Evolutionary conservation across 106 monocot species (phyloP), one percentile per base, ranked within the genome.

Genomic region (Alisma plantagoaquatica): DNA sequence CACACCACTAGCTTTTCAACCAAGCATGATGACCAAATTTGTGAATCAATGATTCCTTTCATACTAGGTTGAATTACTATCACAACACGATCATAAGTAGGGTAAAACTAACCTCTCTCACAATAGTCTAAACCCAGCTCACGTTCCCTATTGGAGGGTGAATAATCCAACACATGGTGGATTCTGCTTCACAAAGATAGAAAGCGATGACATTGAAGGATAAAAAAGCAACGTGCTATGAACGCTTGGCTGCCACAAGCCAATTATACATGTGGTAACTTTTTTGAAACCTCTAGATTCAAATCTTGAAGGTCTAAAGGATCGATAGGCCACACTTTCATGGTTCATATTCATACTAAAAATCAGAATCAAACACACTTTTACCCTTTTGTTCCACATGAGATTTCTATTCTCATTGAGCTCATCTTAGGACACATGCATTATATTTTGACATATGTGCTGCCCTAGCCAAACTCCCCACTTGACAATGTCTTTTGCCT

Each of bases 201-300:
- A 17, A 55, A 55, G 54, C 6, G 26, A 15, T 27, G 35, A 57
- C 57, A 57, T 57, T 23, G 35, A 57, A 57, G 31, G 57, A 57
- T 57, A 18, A 57, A 57, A 57, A 49, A 49, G 49, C 49, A 49
- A 49, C 23, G 49, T 49, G 49, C 49, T 49, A 49, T 49, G 49
- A 49, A 77, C 73, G 59, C 68, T 82, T 82, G 73, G 82, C 77
- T 77, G 78, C 83, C 83, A 83, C 77, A 83, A 77, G 74, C 78
- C 78, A 78, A 70, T 75, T 84, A 78, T 84, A 71, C 72, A 71
- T 75, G 56, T 72, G 84, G 60, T 77, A 83, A 82, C 70, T 68
- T 73, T 76, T 82, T 65, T 73, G 64, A 73, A 70, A 74, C 68
- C 65, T 77, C 76, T 67, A 71, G 69, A 52, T 82, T 69, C 73